These are phyloP conservation scores for Stephania japonica DNA, from an alignment of 164 flowering plant genomes.

Conservation along the genomic window DNA sequence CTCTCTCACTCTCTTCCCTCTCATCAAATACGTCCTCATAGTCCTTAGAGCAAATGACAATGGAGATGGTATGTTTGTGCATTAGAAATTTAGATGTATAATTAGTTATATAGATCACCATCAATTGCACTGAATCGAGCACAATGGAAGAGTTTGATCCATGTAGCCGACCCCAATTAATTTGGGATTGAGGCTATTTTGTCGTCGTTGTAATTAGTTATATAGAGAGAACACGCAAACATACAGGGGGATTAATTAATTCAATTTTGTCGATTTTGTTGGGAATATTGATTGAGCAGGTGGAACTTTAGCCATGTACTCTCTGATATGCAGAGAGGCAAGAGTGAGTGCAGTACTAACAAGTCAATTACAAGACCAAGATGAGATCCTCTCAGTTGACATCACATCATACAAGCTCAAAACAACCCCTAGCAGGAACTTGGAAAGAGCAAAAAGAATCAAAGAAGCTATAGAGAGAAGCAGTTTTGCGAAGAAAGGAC, in stretches of 20 bases:
- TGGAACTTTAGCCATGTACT: constrained; percentile 26
- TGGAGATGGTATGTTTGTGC: constrained; percentile 23
- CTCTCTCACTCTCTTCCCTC: constrained; percentile 27
- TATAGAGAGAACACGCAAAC: not conserved
- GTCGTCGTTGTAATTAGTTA: not conserved
- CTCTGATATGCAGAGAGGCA: constrained; percentile 17
- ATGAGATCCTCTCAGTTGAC: constrained; percentile 2
- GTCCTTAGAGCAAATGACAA: constrained; percentile 30
- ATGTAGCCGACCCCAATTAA: too few relatives aligned
- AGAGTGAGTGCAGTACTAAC: constrained; percentile 16
- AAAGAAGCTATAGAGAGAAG: constrained; percentile 17
- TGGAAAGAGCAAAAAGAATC: constrained; percentile 18
- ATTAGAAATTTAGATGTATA: not conserved
- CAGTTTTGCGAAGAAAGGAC: constrained; percentile 6
- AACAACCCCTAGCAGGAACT: constrained; percentile 6
- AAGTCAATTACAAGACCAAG: constrained; percentile 8
- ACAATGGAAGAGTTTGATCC: too few relatives aligned
- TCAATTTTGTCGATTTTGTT: not conserved
- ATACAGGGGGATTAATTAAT: not conserved
- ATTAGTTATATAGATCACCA: too few relatives aligned
- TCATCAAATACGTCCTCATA: constrained; percentile 31
- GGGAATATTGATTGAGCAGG: constrained; percentile 8
- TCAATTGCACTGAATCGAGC: too few relatives aligned
- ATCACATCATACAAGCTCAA: constrained; percentile 13
- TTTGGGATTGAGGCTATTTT: not conserved